Evolutionary conservation across 2,329 filamentous ascomycete species (phyloP).

Genomic region (Gaeumannomyces sp.): DNA sequence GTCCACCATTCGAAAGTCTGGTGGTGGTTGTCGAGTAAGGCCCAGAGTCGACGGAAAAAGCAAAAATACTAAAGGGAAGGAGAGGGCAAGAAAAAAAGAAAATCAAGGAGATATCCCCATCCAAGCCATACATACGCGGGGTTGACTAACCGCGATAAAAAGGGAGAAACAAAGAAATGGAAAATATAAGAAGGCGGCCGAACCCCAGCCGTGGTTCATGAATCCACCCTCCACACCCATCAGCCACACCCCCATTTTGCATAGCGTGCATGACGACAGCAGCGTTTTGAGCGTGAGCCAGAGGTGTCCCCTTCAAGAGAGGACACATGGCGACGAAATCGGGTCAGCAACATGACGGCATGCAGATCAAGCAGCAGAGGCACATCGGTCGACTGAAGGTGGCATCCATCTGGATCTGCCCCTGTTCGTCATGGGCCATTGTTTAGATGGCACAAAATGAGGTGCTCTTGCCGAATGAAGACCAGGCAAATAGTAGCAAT

Average conservation of each 20-base stretch:
- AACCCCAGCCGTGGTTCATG: neutral
- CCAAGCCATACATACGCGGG: slow-evolving; percentile 4
- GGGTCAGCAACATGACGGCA: neutral
- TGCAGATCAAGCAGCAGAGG: neutral
- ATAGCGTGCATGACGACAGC: neutral
- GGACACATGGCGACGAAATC: neutral
- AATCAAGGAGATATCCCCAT: slow-evolving; percentile 5
- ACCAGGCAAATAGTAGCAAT: neutral
- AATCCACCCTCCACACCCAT: neutral
- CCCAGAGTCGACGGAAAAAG: neutral
- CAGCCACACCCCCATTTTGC: neutral
- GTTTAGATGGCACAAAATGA: too few relatives aligned
- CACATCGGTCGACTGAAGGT: neutral
- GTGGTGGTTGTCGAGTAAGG: neutral
- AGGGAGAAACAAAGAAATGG: neutral
- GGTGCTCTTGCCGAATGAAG: too few relatives aligned
- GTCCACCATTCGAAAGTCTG: too few relatives aligned
- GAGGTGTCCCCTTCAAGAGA: neutral
- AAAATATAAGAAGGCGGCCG: neutral
- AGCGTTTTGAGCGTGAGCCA: neutral
- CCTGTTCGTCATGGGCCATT: neutral
- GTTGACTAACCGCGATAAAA: neutral
- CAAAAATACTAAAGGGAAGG: neutral
- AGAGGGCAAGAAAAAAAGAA: slow-evolving; percentile 4
- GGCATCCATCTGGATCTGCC: neutral